Percentiles rank a stretch among this genome's conserved stretches.
These are phyloP conservation scores for Macrophomina phaseolina DNA, from an alignment of 2,329 filamentous ascomycete species.

Conservation along the genomic window DNA sequence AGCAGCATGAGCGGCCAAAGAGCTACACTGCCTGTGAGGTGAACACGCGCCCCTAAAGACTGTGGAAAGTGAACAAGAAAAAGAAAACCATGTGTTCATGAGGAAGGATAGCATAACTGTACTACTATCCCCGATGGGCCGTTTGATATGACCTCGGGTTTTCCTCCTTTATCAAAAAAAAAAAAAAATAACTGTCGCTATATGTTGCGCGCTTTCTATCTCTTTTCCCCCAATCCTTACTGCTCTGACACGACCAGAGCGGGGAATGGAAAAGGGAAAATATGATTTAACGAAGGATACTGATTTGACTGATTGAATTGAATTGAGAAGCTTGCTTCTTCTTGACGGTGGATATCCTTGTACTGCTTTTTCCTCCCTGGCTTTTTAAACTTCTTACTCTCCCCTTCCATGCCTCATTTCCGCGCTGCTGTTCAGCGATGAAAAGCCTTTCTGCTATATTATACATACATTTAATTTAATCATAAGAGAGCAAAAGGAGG, in stretches of 20 bases:
- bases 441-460: too few relatives aligned
- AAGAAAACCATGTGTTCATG: constrained; percentile 3
- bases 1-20: constrained; percentile 1
- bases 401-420: too few relatives aligned
- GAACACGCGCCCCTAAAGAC: neutral
- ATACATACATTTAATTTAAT: too few relatives aligned
- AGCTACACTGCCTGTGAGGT: constrained; percentile 5
- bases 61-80: neutral
- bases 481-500: too few relatives aligned
- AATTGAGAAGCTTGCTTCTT: neutral
- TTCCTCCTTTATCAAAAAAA: neutral
- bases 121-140: neutral
- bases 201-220: neutral
- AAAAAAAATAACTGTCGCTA: neutral
- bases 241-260: neutral
- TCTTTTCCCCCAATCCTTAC: neutral
- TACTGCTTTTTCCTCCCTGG: neutral
- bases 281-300: constrained; percentile 19
- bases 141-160: neutral
- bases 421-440: too few relatives aligned
- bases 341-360: constrained; percentile 6
- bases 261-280: constrained; percentile 4
- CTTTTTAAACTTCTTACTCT: neutral
- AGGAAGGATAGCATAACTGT: constrained; percentile 18
- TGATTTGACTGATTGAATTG: constrained; percentile 13